A percentile compares a stretch with the other conserved stretches of the same genome.
Conservation (phyloP, 1,284 basidiomycete genomes). For the Fereydounia khargensis region DNA sequence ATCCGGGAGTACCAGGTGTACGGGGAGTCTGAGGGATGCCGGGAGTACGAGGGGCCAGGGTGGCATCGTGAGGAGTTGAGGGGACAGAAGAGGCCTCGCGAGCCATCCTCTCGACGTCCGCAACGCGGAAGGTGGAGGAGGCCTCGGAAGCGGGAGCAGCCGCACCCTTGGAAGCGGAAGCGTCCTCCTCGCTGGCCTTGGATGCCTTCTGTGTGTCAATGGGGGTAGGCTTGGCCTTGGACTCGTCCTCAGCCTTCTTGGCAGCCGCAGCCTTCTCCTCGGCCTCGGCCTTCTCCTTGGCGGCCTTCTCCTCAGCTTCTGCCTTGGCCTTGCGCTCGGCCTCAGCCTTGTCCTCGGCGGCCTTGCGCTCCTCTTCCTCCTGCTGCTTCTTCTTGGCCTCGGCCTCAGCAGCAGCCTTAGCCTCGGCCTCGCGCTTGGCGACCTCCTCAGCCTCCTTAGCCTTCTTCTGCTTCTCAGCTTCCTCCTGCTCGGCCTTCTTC, state of each 20-base stretch:
- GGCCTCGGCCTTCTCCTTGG: conserved; percentile 16
- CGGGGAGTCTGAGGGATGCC: conserved; percentile 40
- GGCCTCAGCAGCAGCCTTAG: no score
- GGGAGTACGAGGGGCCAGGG: conserved; percentile 32
- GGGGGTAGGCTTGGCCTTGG: conserved; percentile 30
- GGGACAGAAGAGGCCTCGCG: conserved; percentile 50
- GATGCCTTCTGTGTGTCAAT: conserved; percentile 31
- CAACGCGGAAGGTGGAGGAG: conserved; percentile 35
- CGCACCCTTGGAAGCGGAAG: conserved; percentile 10
- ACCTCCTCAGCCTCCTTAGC: conserved; percentile 11
- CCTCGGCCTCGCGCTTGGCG: conserved; percentile 23
- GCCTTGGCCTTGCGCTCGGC: no score
- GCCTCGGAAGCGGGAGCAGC: conserved; percentile 9
- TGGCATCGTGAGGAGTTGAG: conserved; percentile 37
- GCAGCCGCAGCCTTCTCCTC: conserved; percentile 24
- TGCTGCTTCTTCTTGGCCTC: conserved; percentile 24
- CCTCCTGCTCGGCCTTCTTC: conserved; percentile 30
- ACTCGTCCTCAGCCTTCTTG: conserved; percentile 20
- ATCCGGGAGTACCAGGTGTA: conserved; percentile 49
- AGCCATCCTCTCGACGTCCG: conserved; percentile 50
- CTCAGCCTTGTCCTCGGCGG: conserved; percentile 28
- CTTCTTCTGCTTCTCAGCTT: conserved; percentile 12
- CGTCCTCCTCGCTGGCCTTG: conserved; percentile 18
- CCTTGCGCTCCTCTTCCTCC: conserved; percentile 24
- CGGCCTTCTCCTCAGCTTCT: conserved; percentile 10